Conservation (phyloP, 768 basidiomycete species). For the Dacryopinax spathularia region DNA sequence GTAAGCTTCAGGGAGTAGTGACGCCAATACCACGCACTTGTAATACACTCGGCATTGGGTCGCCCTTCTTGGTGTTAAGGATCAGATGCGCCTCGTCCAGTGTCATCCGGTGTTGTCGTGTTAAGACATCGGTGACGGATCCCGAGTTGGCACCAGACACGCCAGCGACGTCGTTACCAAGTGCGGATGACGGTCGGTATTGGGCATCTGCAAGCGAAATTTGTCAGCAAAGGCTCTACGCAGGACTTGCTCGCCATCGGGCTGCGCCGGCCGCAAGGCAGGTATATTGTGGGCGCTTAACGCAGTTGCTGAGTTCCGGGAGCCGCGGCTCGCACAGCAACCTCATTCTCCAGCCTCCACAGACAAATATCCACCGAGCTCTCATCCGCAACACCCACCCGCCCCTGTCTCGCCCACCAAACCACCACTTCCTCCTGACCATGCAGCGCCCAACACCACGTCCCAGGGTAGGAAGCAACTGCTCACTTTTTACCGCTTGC, state of each 20-base stretch:
- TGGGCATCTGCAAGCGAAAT: conserved; percentile 55
- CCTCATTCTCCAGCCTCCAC: conserved; percentile 7
- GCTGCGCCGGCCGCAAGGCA: background rate
- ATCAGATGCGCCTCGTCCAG: conserved; percentile 89
- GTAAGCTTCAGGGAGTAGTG: background rate
- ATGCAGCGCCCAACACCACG: background rate
- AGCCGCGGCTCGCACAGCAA: too few species aligned
- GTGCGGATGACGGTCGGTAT: conserved; percentile 52
- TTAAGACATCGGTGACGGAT: conserved; percentile 67
- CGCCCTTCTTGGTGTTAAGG: conserved; percentile 69
- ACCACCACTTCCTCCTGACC: background rate
- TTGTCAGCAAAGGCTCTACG: background rate
- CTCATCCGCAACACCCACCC: background rate
- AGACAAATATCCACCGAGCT: background rate
- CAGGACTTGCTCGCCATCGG: background rate
- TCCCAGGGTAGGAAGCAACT: background rate
- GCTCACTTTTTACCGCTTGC: conserved; percentile 86
- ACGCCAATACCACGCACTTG: conserved; percentile 37
- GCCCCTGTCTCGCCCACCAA: background rate
- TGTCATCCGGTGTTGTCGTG: conserved; percentile 80
- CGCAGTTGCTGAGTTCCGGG: too few species aligned
- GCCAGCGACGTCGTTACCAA: conserved; percentile 57
- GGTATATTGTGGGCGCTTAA: too few species aligned
- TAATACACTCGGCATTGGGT: conserved; percentile 49
- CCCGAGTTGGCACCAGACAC: conserved; percentile 58